Evolutionary conservation across 257 asterid species (phyloP).

Genomic region (Petrea volubilis): DNA sequence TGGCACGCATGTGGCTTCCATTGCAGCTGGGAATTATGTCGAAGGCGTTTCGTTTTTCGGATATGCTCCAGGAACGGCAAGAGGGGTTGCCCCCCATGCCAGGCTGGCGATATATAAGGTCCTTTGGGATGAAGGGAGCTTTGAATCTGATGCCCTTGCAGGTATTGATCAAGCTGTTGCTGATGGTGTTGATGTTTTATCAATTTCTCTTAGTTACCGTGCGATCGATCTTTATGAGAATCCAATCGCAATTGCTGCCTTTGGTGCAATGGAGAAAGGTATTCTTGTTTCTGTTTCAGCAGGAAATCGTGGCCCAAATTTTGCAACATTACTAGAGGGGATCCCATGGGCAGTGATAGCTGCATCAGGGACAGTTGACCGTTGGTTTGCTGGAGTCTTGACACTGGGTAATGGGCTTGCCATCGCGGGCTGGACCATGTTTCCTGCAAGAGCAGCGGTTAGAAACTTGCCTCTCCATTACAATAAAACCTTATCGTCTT

Average conservation of each 20-base stretch:
- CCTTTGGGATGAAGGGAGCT: constrained; percentile 46
- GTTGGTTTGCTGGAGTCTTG: constrained; percentile 45
- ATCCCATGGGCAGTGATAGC: constrained; percentile 61
- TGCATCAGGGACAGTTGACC: constrained; percentile 56
- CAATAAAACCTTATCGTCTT: constrained; percentile 40
- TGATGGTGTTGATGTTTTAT: constrained; percentile 56
- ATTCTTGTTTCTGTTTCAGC: constrained; percentile 63
- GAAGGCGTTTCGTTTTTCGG: constrained; percentile 44
- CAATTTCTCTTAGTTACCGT: constrained; percentile 49
- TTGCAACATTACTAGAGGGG: constrained; percentile 40
- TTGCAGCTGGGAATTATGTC: constrained; percentile 52
- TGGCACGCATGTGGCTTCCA: constrained; percentile 53
- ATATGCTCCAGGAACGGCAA: constrained; percentile 49
- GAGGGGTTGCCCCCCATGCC: constrained; percentile 56
- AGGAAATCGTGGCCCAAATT: constrained; percentile 40
- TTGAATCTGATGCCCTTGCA: constrained; percentile 53
- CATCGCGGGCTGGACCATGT: constrained; percentile 50
- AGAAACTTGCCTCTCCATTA: constrained; percentile 41
- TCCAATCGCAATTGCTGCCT: constrained; percentile 58
- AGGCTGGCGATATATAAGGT: constrained; percentile 57
- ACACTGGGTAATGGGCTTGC: constrained; percentile 35
- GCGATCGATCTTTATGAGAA: constrained; percentile 38
- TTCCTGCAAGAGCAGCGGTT: constrained; percentile 36
- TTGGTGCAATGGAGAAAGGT: constrained; percentile 66
- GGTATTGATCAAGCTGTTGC: constrained; percentile 66